Conservation (phyloP, 2,329 filamentous ascomycete genomes). For the Samsoniella hepiali region DNA sequence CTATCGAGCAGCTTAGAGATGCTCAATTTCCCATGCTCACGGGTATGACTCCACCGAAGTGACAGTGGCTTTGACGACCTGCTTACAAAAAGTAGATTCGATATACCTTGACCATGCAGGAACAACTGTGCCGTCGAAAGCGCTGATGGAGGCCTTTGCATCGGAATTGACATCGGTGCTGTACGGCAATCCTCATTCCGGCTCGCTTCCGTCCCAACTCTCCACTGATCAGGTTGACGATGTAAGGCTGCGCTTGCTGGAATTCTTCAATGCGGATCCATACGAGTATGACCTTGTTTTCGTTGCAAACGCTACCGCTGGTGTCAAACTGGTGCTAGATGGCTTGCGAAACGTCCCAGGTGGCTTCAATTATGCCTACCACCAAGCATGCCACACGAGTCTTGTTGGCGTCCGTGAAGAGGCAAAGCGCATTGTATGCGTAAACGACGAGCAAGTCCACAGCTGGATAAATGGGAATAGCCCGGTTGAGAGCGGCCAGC, state of each 20-base stretch:
- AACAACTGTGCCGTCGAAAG: conserved; percentile 80
- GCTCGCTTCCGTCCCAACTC: conserved; percentile 74
- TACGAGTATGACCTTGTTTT: conserved; percentile 84
- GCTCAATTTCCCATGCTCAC: conserved; percentile 67
- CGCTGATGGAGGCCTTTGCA: conserved; percentile 75
- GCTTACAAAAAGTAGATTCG: conserved; percentile 49
- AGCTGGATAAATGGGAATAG: conserved; percentile 55
- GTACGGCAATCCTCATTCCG: conserved; percentile 90
- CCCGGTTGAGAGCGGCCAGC: conserved; percentile 28
- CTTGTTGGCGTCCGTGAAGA: conserved; percentile 76
- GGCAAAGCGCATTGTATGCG: conserved; percentile 62
- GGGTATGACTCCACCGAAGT: conserved; percentile 41
- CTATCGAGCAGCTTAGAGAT: conserved; percentile 56
- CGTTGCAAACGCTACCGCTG: conserved; percentile 87
- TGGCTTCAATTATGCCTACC: conserved; percentile 83
- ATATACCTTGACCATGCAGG: conserved; percentile 92
- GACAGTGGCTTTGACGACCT: background rate
- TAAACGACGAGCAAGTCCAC: conserved; percentile 62
- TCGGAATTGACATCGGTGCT: conserved; percentile 74
- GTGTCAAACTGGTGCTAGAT: conserved; percentile 81
- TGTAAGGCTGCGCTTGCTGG: conserved; percentile 65
- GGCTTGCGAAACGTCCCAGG: conserved; percentile 63
- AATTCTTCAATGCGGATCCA: conserved; percentile 78
- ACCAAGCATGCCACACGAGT: conserved; percentile 82
- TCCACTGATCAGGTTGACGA: conserved; percentile 74